These are phyloP conservation scores for Aurinia saxatilis DNA, from an alignment of 345 rosid species.

Conservation along the genomic window DNA sequence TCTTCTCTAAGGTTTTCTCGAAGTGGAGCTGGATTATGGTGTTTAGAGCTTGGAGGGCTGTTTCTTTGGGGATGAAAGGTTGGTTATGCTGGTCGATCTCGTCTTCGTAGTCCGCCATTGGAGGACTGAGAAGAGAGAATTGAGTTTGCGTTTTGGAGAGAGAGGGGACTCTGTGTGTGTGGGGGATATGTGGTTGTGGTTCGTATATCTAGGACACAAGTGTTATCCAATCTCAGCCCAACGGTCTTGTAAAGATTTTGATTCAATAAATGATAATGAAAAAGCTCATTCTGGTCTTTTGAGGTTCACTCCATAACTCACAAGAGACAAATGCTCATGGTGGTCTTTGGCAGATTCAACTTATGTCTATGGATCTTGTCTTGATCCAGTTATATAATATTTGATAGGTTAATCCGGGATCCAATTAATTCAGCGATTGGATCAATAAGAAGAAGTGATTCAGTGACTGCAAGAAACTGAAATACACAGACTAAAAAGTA, in stretches of 20 bases:
- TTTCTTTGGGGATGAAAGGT: slow-evolving; percentile 62
- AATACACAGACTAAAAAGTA: background rate
- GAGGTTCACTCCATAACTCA: background rate
- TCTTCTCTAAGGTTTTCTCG: slow-evolving; percentile 93
- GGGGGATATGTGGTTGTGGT: slow-evolving; percentile 25
- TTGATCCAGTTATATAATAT: too few species aligned
- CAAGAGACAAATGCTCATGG: background rate
- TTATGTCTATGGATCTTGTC: background rate
- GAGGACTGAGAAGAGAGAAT: background rate
- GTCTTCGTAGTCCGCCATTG: slow-evolving; percentile 74
- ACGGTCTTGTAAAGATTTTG: slow-evolving; percentile 17
- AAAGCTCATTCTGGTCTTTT: background rate
- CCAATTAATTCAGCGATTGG: background rate
- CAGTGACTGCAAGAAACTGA: background rate
- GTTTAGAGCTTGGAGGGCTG: slow-evolving; percentile 85
- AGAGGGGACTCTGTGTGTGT: background rate
- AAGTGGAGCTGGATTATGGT: slow-evolving; percentile 95
- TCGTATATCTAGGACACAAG: slow-evolving; percentile 24
- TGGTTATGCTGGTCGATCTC: slow-evolving; percentile 40
- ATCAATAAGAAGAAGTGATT: background rate
- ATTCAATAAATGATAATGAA: background rate
- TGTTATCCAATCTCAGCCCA: slow-evolving; percentile 12
- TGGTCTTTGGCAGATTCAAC: background rate
- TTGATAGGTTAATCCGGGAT: background rate
- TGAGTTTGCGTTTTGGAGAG: background rate